Conservation (phyloP, 805 yeast species). For the Kluyveromyces nonfermentans region DNA sequence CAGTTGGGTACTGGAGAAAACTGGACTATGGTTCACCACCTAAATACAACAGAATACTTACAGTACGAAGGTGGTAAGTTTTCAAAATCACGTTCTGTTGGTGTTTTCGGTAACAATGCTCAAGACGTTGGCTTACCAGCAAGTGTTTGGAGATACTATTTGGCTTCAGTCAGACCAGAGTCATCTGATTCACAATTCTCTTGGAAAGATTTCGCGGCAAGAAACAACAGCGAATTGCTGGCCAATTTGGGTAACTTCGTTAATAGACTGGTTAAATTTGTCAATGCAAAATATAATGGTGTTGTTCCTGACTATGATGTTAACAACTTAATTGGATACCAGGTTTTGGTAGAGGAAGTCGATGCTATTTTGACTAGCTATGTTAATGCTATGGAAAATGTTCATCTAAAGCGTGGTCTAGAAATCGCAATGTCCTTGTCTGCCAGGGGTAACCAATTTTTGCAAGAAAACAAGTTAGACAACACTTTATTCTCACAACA, state of each 20-base stretch:
- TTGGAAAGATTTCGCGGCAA: slow-evolving; percentile 91
- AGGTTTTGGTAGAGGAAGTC: slow-evolving; percentile 43
- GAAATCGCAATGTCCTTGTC: slow-evolving; percentile 88
- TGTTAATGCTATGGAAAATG: slow-evolving; percentile 64
- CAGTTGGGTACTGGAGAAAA: slow-evolving; percentile 78
- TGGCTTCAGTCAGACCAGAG: slow-evolving; percentile 91
- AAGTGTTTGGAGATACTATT: slow-evolving; percentile 95
- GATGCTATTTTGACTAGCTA: slow-evolving; percentile 53
- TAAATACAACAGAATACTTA: slow-evolving; percentile 90
- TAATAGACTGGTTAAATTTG: slow-evolving; percentile 86
- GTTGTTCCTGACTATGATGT: slow-evolving; percentile 65
- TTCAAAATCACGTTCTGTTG: slow-evolving; percentile 95
- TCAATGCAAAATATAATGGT: slow-evolving; percentile 82
- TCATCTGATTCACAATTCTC: slow-evolving; percentile 93
- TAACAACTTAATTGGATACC: slow-evolving; percentile 39
- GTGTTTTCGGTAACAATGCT: slow-evolving; percentile 97
- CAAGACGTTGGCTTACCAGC: slow-evolving; percentile 85
- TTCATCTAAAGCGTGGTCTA: slow-evolving; percentile 77
- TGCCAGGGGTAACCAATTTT: slow-evolving; percentile 87
- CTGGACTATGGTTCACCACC: slow-evolving; percentile 88
- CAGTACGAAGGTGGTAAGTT: slow-evolving; percentile 98
- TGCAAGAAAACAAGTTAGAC: slow-evolving; percentile 93
- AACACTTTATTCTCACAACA: slow-evolving; percentile 67
- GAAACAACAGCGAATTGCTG: slow-evolving; percentile 86
- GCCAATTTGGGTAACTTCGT: slow-evolving; percentile 97